Evolutionary conservation across 108 stramenopile species (phyloP).

Genomic region (Cyclotella distinguenda): DNA sequence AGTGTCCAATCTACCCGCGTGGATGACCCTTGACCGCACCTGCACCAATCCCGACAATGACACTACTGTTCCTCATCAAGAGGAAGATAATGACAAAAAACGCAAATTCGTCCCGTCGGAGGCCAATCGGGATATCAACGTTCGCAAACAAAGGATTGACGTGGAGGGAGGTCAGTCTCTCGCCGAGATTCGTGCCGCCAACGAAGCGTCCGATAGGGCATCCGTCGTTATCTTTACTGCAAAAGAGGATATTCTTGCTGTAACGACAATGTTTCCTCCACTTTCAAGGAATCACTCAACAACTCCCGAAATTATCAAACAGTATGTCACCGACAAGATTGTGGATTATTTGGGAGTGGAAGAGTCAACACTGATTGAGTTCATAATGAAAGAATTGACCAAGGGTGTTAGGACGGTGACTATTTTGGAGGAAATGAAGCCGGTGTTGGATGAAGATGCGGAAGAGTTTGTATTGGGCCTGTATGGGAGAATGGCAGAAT

Average conservation of each 20-base stretch:
- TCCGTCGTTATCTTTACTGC: constrained; percentile 28
- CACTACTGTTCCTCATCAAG: constrained; percentile 22
- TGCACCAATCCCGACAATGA: not conserved
- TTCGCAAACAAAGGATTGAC: constrained; percentile 41
- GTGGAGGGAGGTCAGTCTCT: constrained; percentile 29
- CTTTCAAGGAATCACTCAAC: constrained; percentile 30
- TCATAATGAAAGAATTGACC: constrained; percentile 59
- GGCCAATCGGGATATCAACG: constrained; percentile 49
- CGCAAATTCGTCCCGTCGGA: constrained; percentile 51
- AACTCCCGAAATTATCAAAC: constrained; percentile 28
- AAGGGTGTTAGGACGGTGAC: constrained; percentile 28
- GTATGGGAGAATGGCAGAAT: constrained; percentile 53
- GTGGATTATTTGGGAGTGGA: constrained; percentile 74
- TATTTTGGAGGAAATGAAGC: constrained; percentile 71
- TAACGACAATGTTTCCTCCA: constrained; percentile 42
- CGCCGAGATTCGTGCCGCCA: constrained; percentile 48
- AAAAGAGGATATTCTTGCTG: constrained; percentile 35
- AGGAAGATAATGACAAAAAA: constrained; percentile 38
- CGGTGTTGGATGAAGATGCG: constrained; percentile 84
- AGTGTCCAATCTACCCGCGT: constrained; percentile 79
- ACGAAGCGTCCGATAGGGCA: constrained; percentile 44
- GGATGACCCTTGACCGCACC: too few relatives aligned
- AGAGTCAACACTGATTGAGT: constrained; percentile 74
- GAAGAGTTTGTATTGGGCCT: constrained; percentile 62
- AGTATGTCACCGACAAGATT: constrained; percentile 61